Base-by-base conservation (phyloP, 805 yeast species). In the Komagataella ulmi region DNA sequence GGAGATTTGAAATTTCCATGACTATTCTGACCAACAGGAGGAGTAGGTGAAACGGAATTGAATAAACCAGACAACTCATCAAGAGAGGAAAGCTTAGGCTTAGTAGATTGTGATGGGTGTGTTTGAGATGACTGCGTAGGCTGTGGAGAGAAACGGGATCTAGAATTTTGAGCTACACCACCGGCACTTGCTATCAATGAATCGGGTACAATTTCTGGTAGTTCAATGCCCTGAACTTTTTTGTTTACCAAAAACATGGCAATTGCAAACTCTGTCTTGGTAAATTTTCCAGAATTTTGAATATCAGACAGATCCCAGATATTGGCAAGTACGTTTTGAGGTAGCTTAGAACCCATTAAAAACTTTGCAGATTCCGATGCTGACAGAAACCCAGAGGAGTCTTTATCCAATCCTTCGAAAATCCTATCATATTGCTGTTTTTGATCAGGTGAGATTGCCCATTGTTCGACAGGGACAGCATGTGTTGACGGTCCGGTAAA, bases 281-380 rank as follows among this genome's bases (percentile, higher is more conserved):
- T 75, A 61, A 93, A 88, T 46, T 76, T 76, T 23, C 97, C 97
- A 47, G 86, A 80, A 65, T 88, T 88, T 57, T 87, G 85, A 55
- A 88, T 76, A 64, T 93, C 97, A 7, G 98, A 80, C 58, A 93
- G 73, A 67, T 93, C 99, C 99, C 99, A 93, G 46, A 91, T 81
- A 21, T 80, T 70, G 1, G 98, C 99, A 55, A 93, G 75, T 18
- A 80, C 81, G 50, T 87, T 90, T 60, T 90, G 96, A 50, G 82
- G 76, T 54, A 93, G 76, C 55, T 87, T 85, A 2, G 98, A 91
- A 7, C 93, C 85, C 74, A 88, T 81, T 59, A 93, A 78, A 63
- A 90, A 88, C 6, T 85, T 83, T 6, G 96, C 99, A 47, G 93
- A 88, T 57, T 88, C 88, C 54, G 75, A 79, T 2, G 97, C 84